These are phyloP conservation scores for Lactifluus pinguis DNA, from an alignment of 768 basidiomycete genomes.

Conservation along the genomic window DNA sequence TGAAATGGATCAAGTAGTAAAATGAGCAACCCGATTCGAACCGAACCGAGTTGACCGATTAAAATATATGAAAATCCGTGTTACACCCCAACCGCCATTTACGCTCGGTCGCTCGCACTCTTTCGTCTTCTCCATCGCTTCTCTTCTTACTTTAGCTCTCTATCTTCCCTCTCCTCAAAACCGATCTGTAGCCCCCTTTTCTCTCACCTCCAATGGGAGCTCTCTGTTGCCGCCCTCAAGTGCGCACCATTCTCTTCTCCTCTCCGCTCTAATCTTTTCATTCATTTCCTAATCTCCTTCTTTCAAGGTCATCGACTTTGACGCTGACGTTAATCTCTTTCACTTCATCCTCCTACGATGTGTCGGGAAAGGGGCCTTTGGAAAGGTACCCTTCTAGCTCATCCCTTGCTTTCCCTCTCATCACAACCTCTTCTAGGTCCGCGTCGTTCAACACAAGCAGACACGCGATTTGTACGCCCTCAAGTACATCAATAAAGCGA, in stretches of 20 bases:
- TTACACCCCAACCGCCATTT: no score
- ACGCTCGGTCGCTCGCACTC: no score
- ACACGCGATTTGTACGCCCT: slow-evolving; percentile 94
- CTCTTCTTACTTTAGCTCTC: not conserved
- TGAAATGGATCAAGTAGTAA: no score
- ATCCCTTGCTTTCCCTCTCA: slow-evolving; percentile 14
- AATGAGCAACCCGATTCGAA: not conserved
- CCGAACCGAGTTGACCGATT: not conserved
- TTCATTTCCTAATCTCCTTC: not conserved
- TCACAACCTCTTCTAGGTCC: slow-evolving; percentile 51
- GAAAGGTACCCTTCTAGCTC: slow-evolving; percentile 58
- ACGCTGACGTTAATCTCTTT: slow-evolving; percentile 92
- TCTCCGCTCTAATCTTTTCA: not conserved
- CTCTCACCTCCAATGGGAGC: slow-evolving; percentile 54
- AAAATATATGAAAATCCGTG: no score
- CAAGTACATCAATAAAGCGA: slow-evolving; percentile 98
- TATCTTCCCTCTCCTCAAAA: not conserved
- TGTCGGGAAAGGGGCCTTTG: slow-evolving; percentile 98
- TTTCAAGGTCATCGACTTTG: slow-evolving; percentile 83
- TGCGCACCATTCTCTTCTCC: slow-evolving; percentile 26
- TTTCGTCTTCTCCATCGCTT: slow-evolving; percentile 9
- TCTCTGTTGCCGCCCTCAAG: slow-evolving; percentile 77
- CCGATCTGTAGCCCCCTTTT: not conserved
- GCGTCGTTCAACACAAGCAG: slow-evolving; percentile 98
- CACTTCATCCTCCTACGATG: slow-evolving; percentile 92